Percentiles rank a stretch among this genome's conserved stretches.
These are phyloP conservation scores for Cryphonectria japonica DNA, from an alignment of 2,329 filamentous ascomycete genomes.

Conservation along the genomic window DNA sequence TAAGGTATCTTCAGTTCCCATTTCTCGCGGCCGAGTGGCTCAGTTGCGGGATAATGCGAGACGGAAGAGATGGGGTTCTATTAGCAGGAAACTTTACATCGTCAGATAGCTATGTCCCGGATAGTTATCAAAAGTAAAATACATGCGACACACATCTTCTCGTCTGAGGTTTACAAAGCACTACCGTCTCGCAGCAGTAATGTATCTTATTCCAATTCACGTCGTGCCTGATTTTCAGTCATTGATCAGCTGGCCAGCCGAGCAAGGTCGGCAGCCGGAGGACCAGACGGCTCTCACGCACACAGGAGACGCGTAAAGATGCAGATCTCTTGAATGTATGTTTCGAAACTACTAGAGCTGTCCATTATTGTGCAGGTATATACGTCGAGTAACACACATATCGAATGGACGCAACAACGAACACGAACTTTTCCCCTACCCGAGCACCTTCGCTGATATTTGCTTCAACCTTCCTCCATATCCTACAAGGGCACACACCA, in stretches of 20 bases:
- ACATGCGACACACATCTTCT: no score
- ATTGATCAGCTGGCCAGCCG: background rate
- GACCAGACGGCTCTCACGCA: background rate
- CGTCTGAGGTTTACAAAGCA: no score
- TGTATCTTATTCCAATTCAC: background rate
- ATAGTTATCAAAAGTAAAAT: background rate
- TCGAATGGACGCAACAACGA: slow-evolving; percentile 5
- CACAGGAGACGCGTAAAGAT: background rate
- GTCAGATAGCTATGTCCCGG: background rate
- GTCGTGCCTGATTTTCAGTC: background rate
- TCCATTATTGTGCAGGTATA: background rate
- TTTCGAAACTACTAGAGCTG: slow-evolving; percentile 18
- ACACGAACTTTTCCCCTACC: slow-evolving; percentile 3
- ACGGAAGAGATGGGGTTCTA: background rate
- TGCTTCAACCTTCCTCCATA: background rate
- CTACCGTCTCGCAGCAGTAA: background rate
- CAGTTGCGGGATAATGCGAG: background rate
- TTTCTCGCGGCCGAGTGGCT: background rate
- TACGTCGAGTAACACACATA: slow-evolving; percentile 17
- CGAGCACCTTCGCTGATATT: background rate
- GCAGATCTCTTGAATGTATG: slow-evolving; percentile 2
- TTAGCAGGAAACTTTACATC: background rate
- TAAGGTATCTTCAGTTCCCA: background rate
- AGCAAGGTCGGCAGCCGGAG: background rate
- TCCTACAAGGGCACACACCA: slow-evolving; percentile 1